Evolutionary conservation across 805 yeast genomes (phyloP), one percentile per base, ranked within the genome.

Genomic region (Barnettozyma populi): DNA sequence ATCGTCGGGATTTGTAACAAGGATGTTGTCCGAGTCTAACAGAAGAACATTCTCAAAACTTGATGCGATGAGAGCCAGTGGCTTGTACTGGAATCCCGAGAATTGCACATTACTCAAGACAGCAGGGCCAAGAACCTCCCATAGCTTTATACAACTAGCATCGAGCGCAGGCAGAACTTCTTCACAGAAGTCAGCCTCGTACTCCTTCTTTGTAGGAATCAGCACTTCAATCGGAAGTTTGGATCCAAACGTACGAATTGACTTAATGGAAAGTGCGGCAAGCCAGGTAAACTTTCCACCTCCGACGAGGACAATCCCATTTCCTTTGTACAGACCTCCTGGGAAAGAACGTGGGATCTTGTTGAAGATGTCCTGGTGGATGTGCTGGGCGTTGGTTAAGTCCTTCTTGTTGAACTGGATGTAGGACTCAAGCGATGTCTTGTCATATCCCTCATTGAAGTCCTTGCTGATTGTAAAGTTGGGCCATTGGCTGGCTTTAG

Each of bases 281-380:
- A 39, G 32, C 42, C 42, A 39, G 20, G 31, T 24, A 34, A 39
- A 39, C 21, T 20, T 39, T 14, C 42, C 42, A n/a, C 42, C 42
- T 7, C 42, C 42, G n/a, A 39, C 42, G n/a, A 25, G 20, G 8
- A 39, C 42, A 20, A 39, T 39, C 4, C 42, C 42, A 24, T n/a
- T 13, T 8, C 42, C 42, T 25, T 25, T 39, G 41, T 43, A 36
- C 24, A 43, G 25, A 14, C 14, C 23, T 14, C 23, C 27, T 18
- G 45, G 45, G 27, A 36, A 16, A 14, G 32, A 25, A 11, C 16
- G 1, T 16, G 45, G 39, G 14, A 43, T 19, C 14, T 16, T n/a
- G 14, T 38, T 23, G 27, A 23, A 38, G 14, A 37, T 24, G 11
- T 38, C 21, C 20, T 44, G 21, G n/a, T 44, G 47, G 24, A 21